Evolutionary conservation across 208 protist species (phyloP).

Genomic region (Crithidia brevicula): DNA sequence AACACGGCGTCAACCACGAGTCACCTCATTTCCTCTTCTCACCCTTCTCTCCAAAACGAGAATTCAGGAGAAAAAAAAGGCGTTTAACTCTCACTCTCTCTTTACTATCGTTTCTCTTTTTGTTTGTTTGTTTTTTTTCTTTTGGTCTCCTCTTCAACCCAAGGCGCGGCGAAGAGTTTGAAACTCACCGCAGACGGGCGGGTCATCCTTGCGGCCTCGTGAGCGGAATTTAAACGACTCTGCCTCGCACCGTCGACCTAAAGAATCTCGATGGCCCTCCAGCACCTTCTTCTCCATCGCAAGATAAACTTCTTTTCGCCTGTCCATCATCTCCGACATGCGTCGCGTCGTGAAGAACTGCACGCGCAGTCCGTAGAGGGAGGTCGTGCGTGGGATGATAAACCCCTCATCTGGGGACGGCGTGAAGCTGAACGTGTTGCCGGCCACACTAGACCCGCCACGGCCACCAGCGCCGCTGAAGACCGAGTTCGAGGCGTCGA

Average conservation of each 20-base stretch:
- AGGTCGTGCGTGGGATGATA: conserved; percentile 55
- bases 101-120: no score
- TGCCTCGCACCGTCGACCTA: conserved; percentile 80
- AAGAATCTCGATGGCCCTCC: conserved; percentile 61
- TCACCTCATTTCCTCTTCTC: no score
- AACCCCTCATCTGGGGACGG: conserved; percentile 53
- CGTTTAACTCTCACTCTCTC: no score
- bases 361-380: conserved; percentile 60
- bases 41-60: neutral
- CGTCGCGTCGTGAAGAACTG: conserved; percentile 67
- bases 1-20: no score
- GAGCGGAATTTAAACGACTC: conserved; percentile 74
- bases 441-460: neutral
- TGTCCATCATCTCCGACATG: conserved; percentile 62
- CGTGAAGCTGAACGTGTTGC: conserved; percentile 67
- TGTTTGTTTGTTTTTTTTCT: neutral
- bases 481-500: conserved; percentile 36
- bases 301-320: conserved; percentile 39
- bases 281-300: conserved; percentile 70
- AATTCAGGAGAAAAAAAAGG: neutral
- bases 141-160: conserved; percentile 21
- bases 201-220: conserved; percentile 62
- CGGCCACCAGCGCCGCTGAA: conserved; percentile 15
- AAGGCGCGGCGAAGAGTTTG: conserved; percentile 48
- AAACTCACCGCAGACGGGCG: conserved; percentile 64